These are phyloP conservation scores for Myxozyma udenii DNA, from an alignment of 805 yeast species.

Conservation along the genomic window DNA sequence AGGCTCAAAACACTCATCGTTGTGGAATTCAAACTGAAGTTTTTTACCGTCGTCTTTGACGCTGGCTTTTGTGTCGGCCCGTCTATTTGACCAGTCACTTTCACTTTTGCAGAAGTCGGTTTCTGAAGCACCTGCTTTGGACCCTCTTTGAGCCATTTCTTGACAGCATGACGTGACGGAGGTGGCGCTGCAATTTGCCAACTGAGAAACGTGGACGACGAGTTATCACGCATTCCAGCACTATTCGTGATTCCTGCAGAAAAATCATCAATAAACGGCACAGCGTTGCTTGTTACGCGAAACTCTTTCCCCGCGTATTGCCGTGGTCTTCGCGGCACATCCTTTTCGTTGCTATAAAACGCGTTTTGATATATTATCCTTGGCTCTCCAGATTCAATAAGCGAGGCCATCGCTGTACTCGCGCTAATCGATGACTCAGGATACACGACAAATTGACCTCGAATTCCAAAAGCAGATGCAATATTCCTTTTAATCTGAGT, in stretches of 20 bases:
- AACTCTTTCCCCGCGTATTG: slow-evolving; percentile 67
- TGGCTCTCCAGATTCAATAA: slow-evolving; percentile 50
- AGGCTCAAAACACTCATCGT: slow-evolving; percentile 56
- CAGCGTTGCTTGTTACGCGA: slow-evolving; percentile 44
- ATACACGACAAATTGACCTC: not conserved
- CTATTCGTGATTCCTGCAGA: slow-evolving; percentile 16
- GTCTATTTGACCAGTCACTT: slow-evolving; percentile 7
- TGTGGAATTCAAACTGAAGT: slow-evolving; percentile 23
- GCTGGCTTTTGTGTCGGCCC: slow-evolving; percentile 25
- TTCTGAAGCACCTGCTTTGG: not conserved
- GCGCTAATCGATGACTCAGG: slow-evolving; percentile 7
- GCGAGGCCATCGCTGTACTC: slow-evolving; percentile 45
- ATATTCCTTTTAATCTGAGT: slow-evolving; percentile 1
- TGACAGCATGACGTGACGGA: slow-evolving; percentile 47
- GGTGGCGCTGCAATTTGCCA: slow-evolving; percentile 46
- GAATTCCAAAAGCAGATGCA: slow-evolving; percentile 1
- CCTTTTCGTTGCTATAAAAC: slow-evolving; percentile 52
- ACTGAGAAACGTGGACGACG: slow-evolving; percentile 1
- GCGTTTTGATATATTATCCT: slow-evolving; percentile 61
- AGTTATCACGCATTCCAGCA: slow-evolving; percentile 6
- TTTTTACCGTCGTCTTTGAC: slow-evolving; percentile 36
- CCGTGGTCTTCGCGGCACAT: slow-evolving; percentile 54
- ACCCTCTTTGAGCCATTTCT: slow-evolving; percentile 36
- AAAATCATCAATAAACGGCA: slow-evolving; percentile 36
- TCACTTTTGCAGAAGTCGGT: not conserved